A percentile compares a stretch with the other conserved stretches of the same genome.
phyloP scores from a whole-genome alignment of 1,284 basidiomycete species.

The Singerocomus inundabilis region DNA sequence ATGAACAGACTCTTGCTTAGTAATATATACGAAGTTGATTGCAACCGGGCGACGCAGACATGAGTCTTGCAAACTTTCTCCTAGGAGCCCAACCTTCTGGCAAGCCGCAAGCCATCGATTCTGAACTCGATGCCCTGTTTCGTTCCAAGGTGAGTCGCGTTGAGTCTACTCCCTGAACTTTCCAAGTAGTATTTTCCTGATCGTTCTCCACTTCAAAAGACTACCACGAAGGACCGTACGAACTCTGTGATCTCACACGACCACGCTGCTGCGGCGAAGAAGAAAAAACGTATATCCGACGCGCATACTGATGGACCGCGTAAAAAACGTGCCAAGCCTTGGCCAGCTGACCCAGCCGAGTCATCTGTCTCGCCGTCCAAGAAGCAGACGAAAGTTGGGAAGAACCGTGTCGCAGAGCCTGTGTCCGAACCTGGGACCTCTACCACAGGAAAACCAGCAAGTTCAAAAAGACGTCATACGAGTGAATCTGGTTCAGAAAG shows the following conservation, averaged over 20 bases:
- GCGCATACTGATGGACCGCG: conserved; percentile 12
- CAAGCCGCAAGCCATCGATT: conserved; percentile 25
- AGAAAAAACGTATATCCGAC: conserved; percentile 24
- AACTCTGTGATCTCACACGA: conserved; percentile 4
- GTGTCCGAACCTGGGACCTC: conserved; percentile 32
- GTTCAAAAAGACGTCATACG: neutral
- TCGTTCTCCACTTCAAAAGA: conserved; percentile 9
- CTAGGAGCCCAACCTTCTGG: conserved; percentile 20
- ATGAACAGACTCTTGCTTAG: no score
- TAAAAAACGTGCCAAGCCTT: conserved; percentile 29
- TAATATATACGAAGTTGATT: no score
- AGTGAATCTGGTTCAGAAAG: conserved; percentile 16
- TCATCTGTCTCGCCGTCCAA: conserved; percentile 7
- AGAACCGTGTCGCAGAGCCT: conserved; percentile 11
- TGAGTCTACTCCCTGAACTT: neutral
- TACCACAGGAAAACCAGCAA: conserved; percentile 28
- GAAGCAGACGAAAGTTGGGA: conserved; percentile 23
- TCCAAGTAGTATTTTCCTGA: neutral
- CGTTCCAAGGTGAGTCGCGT: conserved; percentile 17
- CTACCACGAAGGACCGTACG: conserved; percentile 1
- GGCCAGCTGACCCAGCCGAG: conserved; percentile 8
- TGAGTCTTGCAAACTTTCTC: conserved; percentile 29
- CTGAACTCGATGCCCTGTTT: conserved; percentile 31
- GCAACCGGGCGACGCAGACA: no score
- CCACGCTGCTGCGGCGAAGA: conserved; percentile 4